Percentiles rank a stretch among this genome's conserved stretches.
phyloP scores from a whole-genome alignment of 2,329 filamentous ascomycete species.

The Microsporum audouinii region DNA sequence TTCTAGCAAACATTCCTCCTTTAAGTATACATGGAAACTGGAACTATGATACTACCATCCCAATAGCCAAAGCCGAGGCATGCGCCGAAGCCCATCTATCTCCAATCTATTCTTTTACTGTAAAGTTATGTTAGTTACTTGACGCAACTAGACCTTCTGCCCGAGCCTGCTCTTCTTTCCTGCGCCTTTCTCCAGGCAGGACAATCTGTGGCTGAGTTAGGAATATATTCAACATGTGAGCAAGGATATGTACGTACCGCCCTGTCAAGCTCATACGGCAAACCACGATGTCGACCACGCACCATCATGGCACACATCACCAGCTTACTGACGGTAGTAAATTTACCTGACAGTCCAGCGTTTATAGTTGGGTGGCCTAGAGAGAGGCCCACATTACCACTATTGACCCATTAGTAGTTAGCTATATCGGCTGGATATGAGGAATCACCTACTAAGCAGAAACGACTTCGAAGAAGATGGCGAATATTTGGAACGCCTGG shows the following conservation, averaged over 20 bases:
- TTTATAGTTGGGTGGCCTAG: constrained; percentile 23
- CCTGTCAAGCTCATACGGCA: constrained; percentile 45
- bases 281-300: constrained; percentile 43
- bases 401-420: constrained; percentile 13
- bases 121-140: not conserved
- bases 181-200: constrained; percentile 10
- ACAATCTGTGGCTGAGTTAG: constrained; percentile 7
- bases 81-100: not conserved
- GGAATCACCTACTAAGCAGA: constrained; percentile 28
- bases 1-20: no score
- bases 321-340: constrained; percentile 40
- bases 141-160: constrained; percentile 3
- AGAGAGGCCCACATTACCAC: constrained; percentile 27
- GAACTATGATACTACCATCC: no score
- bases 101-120: not conserved
- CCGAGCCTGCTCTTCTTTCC: constrained; percentile 7
- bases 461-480: constrained; percentile 34
- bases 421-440: not conserved
- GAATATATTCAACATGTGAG: not conserved
- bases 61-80: no score
- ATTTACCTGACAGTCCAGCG: constrained; percentile 33
- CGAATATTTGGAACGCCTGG: constrained; percentile 13
- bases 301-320: constrained; percentile 47
- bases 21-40: no score
- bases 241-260: constrained; percentile 16